Evolutionary conservation across 2,329 filamentous ascomycete genomes (phyloP), one percentile per base, ranked within the genome.

Genomic region (Passalora sequoiae): DNA sequence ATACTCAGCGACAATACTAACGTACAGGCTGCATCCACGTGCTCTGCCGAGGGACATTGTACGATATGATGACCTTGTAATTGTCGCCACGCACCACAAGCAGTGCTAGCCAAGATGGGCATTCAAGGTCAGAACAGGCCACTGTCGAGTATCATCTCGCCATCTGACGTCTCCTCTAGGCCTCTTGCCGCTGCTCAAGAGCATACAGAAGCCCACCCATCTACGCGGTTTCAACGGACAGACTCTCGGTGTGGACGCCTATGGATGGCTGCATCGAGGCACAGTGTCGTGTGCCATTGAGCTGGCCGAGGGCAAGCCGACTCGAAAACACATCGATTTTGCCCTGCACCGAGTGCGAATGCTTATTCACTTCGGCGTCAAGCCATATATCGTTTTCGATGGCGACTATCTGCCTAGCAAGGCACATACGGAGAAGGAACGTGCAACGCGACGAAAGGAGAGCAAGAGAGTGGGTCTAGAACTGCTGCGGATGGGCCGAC

Each of bases 251-350:
- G 83, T 98, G 25, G 92, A 98, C 66, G 91, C 86, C 44, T 98
- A 98, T 74, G 92, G 91, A 64, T 98, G 94, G 92, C 81, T 98
- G 43, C 92, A 98, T 67, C 84, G 92, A 55, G 94, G 89, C 41
- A 89, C 89, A 35, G 83, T 94, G 53, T 79, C 86, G 38, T 97
- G 91, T 70, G 88, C 91, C 51, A 80, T 92, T 59, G 92, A 97
- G 59, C 77, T 98, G 50, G 92, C 89, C 25, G 77, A 91, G 58
- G 88, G 80, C 58, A 92, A 87, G 64, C 89, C 88, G 10, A 97
- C 89, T 0, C 83, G 79, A 41, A 94, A 87, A 86, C 94, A 73
- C 62, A 78, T 98, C 60, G 86, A 94, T 61, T 94, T 89, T 58
- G 85, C 84, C 40, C 83, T 98, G 76, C 80, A 86, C 60, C 86